Evolutionary conservation across 768 basidiomycete species (phyloP).

Genomic region (Leccinum subtestaceum): DNA sequence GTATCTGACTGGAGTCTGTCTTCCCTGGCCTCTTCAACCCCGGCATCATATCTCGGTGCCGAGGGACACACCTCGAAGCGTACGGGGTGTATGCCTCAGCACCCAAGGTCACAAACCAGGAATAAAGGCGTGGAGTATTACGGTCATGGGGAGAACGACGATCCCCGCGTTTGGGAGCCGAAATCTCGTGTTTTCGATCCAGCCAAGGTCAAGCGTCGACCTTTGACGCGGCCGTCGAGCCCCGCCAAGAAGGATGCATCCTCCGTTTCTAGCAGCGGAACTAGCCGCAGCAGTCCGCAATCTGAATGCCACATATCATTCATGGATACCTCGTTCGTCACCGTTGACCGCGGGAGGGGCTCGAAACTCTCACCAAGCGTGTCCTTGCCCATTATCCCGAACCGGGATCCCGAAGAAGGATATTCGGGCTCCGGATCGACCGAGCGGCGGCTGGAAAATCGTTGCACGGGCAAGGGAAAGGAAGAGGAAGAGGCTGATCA

Average conservation of each 20-base stretch:
- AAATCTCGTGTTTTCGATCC: slow-evolving; percentile 25
- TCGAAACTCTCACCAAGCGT: slow-evolving; percentile 17
- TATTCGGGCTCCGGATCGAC: slow-evolving; percentile 1
- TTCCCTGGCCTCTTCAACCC: slow-evolving; percentile 1
- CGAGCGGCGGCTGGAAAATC: background rate
- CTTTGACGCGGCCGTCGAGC: slow-evolving; percentile 24
- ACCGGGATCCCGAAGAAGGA: background rate
- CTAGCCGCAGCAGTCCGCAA: background rate
- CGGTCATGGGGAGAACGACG: slow-evolving; percentile 10
- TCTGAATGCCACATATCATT: background rate
- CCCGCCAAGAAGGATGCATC: slow-evolving; percentile 12
- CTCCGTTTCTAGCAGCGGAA: background rate
- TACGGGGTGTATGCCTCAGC: slow-evolving; percentile 9
- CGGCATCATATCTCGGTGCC: slow-evolving; percentile 6
- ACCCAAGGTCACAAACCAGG: slow-evolving; percentile 5
- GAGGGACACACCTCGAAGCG: slow-evolving; percentile 9
- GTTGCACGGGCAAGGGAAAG: background rate
- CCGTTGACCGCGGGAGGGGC: slow-evolving; percentile 19
- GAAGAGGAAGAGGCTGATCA: background rate
- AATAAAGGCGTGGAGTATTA: slow-evolving; percentile 21
- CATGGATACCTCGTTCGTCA: slow-evolving; percentile 18
- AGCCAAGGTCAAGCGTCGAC: slow-evolving; percentile 24
- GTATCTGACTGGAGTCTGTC: slow-evolving; percentile 8
- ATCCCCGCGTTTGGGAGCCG: slow-evolving; percentile 30
- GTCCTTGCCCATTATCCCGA: slow-evolving; percentile 20